Evolutionary conservation across 2,329 filamentous ascomycete species (phyloP).

Genomic region (Metarhizium sp.): DNA sequence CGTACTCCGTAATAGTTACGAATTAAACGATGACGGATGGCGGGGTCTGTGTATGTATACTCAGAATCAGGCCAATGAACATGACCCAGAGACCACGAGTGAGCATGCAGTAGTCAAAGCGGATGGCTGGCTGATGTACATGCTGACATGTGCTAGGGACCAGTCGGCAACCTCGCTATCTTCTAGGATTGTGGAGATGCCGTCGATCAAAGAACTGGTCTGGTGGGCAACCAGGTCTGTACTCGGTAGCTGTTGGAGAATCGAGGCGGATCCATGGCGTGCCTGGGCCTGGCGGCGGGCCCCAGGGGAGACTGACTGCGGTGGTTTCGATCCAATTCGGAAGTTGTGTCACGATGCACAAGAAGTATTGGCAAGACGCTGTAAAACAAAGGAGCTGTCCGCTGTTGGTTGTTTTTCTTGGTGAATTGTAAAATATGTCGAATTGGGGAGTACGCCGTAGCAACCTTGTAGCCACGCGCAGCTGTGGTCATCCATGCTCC

Average conservation of each 20-base stretch:
- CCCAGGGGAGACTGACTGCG: background rate
- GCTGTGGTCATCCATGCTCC: too few species aligned
- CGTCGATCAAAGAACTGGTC: background rate
- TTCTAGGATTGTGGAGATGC: background rate
- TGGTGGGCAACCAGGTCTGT: background rate
- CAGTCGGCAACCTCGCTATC: background rate
- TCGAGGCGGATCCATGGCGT: constrained; percentile 2
- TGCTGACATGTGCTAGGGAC: background rate
- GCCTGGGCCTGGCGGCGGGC: constrained; percentile 1
- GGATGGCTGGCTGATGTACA: background rate
- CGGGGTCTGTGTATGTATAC: too few species aligned
- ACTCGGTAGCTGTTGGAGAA: too few species aligned
- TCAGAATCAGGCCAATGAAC: too few species aligned
- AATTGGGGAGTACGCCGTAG: too few species aligned
- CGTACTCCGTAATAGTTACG: background rate
- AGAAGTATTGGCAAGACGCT: background rate
- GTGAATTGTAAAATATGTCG: too few species aligned
- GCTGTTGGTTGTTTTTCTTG: too few species aligned
- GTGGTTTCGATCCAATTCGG: background rate
- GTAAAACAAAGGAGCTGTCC: too few species aligned
- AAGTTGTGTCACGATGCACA: background rate
- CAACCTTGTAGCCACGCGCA: too few species aligned
- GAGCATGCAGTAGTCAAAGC: background rate
- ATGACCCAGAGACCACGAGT: too few species aligned
- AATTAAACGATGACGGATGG: background rate